Base-by-base conservation (phyloP, 2,329 filamentous ascomycete species). In the Colletotrichum sp. region DNA sequence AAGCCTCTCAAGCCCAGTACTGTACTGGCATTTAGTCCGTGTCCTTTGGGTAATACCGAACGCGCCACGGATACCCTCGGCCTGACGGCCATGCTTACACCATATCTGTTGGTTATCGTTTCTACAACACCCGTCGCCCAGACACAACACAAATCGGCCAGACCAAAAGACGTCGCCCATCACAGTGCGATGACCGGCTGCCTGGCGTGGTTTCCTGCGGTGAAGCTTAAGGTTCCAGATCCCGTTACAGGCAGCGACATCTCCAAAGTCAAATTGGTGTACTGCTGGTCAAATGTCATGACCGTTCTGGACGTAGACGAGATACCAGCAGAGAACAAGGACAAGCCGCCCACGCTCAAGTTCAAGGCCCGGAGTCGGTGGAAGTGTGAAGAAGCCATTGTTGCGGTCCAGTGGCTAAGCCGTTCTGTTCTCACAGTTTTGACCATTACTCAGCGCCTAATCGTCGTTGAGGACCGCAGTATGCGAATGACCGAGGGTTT, bases 271-370 rank as follows among this genome's bases (percentile, higher is more conserved):
- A 98, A 99, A 84, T 90, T 99, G 22, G 96, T 95, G 1, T 99
- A 99, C 86, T 98, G 96, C 84, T 99, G 97, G 97, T 98, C 97
- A 3, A 98, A 98, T 81, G 92, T 98, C n/a, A 87, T 99, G 78
- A 98, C 96, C 0, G 93, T 99, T 7, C 87, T 99, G 28, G 97
- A 99, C 78, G 92, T 98, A 13, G 93, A 96, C 68, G 94, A 97
- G 79, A 88, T 93, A 15, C 89, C 90, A 25, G 85, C 90, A 1
- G 90, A 92, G 16, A 93, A 95, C 78, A 93, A 92, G 77, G 94
- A 96, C 78, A 96, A 95, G 80, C 95, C 94, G 5, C 91, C 95
- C 2, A 93, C 90, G 63, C 90, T 98, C 27, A 91, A 91, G 60
- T 99, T 99, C 85, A 93, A 91, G 81, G 91, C 95, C 5, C 92